These are phyloP conservation scores for Monilinia aucupariae DNA, from an alignment of 2,329 filamentous ascomycete species.

Conservation along the genomic window DNA sequence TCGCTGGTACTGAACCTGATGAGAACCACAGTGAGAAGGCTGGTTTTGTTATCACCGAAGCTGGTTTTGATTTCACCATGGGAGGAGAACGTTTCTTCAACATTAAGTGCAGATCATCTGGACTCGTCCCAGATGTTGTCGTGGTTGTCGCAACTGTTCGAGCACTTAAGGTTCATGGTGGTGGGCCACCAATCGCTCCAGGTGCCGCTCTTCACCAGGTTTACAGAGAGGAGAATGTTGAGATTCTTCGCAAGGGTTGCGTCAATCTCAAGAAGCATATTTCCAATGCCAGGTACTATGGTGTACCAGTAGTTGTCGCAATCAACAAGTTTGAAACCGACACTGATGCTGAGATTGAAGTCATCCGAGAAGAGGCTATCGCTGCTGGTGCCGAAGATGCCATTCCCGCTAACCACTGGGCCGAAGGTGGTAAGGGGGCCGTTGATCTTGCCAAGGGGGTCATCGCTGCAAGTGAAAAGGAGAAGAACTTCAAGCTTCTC, in stretches of 20 bases:
- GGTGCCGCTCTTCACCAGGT: conserved; percentile 80
- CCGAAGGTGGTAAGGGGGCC: conserved; percentile 86
- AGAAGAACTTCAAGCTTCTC: conserved; percentile 81
- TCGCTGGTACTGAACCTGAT: conserved; percentile 87
- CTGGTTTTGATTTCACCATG: conserved; percentile 99
- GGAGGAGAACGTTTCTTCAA: conserved; percentile 99
- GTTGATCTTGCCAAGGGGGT: conserved; percentile 84
- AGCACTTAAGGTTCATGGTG: conserved; percentile 94
- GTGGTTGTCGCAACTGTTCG: conserved; percentile 94
- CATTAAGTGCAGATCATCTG: conserved; percentile 96
- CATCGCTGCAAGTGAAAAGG: conserved; percentile 73
- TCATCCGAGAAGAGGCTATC: conserved; percentile 85
- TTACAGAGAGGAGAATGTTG: conserved; percentile 90
- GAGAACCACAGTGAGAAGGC: conserved; percentile 78
- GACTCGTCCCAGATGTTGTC: conserved; percentile 85
- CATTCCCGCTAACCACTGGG: conserved; percentile 93
- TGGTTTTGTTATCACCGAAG: conserved; percentile 93
- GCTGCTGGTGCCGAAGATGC: conserved; percentile 91
- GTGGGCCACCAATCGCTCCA: conserved; percentile 86
- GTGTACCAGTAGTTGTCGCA: conserved; percentile 89
- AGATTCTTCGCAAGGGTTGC: conserved; percentile 82
- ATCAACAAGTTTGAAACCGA: conserved; percentile 97
- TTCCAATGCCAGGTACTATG: conserved; percentile 79
- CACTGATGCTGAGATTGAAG: conserved; percentile 83
- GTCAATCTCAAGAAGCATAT: conserved; percentile 96